A percentile compares a stretch with the other conserved stretches of the same genome.
Conservation (phyloP, 1,139 yeast genomes). For the Blastobotrys buckinghamii region DNA sequence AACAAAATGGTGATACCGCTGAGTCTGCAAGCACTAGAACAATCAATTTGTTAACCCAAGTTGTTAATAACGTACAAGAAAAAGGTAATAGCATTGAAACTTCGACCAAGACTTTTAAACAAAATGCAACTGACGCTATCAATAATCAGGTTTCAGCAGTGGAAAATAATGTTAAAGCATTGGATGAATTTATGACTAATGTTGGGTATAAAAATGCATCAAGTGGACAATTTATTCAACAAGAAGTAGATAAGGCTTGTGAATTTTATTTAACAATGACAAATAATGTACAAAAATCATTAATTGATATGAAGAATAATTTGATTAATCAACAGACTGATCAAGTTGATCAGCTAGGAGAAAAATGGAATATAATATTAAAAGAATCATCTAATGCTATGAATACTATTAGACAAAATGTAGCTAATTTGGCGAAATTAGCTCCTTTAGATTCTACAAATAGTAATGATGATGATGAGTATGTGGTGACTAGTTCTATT, state of each 20-base stretch:
- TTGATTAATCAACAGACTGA: neutral
- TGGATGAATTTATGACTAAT: conserved; percentile 8
- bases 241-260: conserved; percentile 1
- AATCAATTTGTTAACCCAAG: neutral
- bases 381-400: neutral
- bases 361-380: conserved; percentile 7
- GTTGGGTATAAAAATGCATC: conserved; percentile 4
- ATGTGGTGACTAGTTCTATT: neutral
- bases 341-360: neutral
- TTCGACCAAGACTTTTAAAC: conserved; percentile 3
- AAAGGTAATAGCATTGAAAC: neutral
- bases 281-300: neutral
- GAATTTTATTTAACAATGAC: conserved; percentile 2
- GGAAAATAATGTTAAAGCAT: conserved; percentile 7
- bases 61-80: neutral
- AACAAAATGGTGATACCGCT: neutral
- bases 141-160: conserved; percentile 9
- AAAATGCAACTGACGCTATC: conserved; percentile 3
- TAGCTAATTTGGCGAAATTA: neutral
- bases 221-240: conserved; percentile 1
- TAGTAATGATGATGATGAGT: neutral
- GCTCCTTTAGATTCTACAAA: neutral
- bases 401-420: conserved; percentile 1
- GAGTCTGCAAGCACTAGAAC: conserved; percentile 1
- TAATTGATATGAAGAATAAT: neutral